phyloP scores from a whole-genome alignment of 768 basidiomycete genomes.

The Xerocomellus amylosporus region DNA sequence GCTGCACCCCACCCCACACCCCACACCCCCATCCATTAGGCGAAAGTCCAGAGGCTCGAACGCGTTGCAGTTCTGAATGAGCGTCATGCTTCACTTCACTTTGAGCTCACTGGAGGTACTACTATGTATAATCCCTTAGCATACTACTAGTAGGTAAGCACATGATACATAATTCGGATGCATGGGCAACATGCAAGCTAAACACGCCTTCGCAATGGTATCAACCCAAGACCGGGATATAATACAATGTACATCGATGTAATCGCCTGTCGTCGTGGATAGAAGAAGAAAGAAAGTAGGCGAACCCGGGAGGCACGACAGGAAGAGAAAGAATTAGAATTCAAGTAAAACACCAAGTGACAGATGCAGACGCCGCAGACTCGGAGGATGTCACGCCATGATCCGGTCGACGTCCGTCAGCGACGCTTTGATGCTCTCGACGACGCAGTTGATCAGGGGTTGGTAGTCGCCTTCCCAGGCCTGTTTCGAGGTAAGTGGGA shows the following conservation, averaged over 20 bases:
- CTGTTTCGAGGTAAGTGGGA: constrained; percentile 1
- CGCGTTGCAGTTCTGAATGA: no score
- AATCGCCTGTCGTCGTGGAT: background rate
- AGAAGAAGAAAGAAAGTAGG: background rate
- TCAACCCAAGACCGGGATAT: background rate
- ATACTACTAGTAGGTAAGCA: no score
- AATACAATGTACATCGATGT: background rate
- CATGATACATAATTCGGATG: background rate
- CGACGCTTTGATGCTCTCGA: constrained; percentile 25
- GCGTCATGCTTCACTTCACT: no score
- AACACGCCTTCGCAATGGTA: background rate
- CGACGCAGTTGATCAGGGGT: constrained; percentile 32
- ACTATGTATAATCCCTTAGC: no score
- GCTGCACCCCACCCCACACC: no score
- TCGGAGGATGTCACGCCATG: constrained; percentile 20
- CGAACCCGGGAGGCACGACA: background rate
- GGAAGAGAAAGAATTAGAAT: background rate
- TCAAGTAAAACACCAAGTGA: background rate
- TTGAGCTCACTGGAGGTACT: no score
- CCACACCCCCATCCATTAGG: no score
- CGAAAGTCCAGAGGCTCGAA: no score
- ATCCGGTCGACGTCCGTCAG: constrained; percentile 30
- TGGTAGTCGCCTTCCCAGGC: constrained; percentile 36
- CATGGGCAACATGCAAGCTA: background rate
- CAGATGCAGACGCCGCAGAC: background rate